These are phyloP conservation scores for Hygrocybe punicea DNA, from an alignment of 768 basidiomycete species.

Conservation along the genomic window DNA sequence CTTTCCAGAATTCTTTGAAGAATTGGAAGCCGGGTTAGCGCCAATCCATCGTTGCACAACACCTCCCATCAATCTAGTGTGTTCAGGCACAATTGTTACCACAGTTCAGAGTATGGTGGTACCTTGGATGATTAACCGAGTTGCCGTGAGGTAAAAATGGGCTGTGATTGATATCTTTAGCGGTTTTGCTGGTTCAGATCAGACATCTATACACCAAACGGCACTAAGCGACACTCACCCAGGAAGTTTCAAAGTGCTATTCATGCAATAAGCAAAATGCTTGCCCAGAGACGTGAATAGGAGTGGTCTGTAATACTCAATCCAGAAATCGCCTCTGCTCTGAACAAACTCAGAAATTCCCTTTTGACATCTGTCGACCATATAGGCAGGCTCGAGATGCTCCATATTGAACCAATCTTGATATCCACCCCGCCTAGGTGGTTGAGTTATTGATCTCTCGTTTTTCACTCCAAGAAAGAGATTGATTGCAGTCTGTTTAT, in stretches of 20 bases:
- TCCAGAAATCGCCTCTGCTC: slow-evolving; percentile 72
- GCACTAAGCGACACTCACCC: slow-evolving; percentile 48
- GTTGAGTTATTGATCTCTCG: slow-evolving; percentile 47
- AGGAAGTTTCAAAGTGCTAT: slow-evolving; percentile 77
- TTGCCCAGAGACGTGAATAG: slow-evolving; percentile 82
- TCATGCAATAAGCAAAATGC: slow-evolving; percentile 92
- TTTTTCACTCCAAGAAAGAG: slow-evolving; percentile 84
- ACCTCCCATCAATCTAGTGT: slow-evolving; percentile 65
- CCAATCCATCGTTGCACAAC: slow-evolving; percentile 71
- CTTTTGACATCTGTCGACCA: slow-evolving; percentile 58
- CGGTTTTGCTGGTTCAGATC: slow-evolving; percentile 53
- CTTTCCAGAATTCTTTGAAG: slow-evolving; percentile 41
- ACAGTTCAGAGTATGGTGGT: neutral
- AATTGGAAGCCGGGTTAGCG: slow-evolving; percentile 43
- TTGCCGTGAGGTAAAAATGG: slow-evolving; percentile 66
- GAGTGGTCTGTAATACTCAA: slow-evolving; percentile 82
- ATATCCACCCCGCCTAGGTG: slow-evolving; percentile 66
- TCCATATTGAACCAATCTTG: slow-evolving; percentile 80
- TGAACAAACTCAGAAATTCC: slow-evolving; percentile 60
- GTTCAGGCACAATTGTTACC: slow-evolving; percentile 3
- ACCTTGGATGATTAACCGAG: slow-evolving; percentile 38
- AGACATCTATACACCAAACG: neutral
- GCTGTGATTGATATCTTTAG: slow-evolving; percentile 63
- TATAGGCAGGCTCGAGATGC: slow-evolving; percentile 66
- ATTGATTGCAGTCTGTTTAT: slow-evolving; percentile 96